Evolutionary conservation across 179 eudicot genomes (phyloP).

Genomic region (Drosera spatulata): DNA sequence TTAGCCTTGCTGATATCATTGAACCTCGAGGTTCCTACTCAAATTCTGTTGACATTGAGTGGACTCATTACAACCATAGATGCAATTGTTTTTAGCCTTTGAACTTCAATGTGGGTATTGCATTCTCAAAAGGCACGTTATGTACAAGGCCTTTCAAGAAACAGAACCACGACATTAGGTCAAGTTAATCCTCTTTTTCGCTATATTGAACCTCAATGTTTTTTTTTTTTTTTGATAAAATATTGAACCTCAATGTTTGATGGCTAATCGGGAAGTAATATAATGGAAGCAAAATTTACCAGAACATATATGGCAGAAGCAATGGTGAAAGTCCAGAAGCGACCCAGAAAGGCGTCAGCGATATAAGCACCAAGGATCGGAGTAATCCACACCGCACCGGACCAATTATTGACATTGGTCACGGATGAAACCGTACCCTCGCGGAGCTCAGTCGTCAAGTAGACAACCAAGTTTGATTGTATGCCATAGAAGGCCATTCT

Average conservation of each 20-base stretch:
- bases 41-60: too few species aligned
- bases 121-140: too few species aligned
- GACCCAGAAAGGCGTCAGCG: conserved; percentile 73
- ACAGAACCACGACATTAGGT: too few species aligned
- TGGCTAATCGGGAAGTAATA: not conserved
- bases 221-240: too few species aligned
- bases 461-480: conserved; percentile 85
- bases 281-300: conserved; percentile 20
- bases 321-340: conserved; percentile 81
- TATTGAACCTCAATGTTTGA: not conserved
- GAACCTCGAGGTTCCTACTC: too few species aligned
- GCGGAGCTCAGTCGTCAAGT: conserved; percentile 65
- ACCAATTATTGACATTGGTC: conserved; percentile 82
- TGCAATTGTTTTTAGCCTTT: too few species aligned
- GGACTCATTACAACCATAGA: too few species aligned
- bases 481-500: conserved; percentile 90
- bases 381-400: conserved; percentile 79
- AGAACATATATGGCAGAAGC: conserved; percentile 69
- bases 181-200: too few species aligned
- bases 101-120: too few species aligned
- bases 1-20: too few species aligned
- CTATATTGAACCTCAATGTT: too few species aligned
- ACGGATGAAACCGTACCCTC: conserved; percentile 83
- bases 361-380: conserved; percentile 79
- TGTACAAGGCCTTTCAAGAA: too few species aligned